Base-by-base conservation (phyloP, 2,329 filamentous ascomycete genomes). In the Verticillium zaregamsianum region DNA sequence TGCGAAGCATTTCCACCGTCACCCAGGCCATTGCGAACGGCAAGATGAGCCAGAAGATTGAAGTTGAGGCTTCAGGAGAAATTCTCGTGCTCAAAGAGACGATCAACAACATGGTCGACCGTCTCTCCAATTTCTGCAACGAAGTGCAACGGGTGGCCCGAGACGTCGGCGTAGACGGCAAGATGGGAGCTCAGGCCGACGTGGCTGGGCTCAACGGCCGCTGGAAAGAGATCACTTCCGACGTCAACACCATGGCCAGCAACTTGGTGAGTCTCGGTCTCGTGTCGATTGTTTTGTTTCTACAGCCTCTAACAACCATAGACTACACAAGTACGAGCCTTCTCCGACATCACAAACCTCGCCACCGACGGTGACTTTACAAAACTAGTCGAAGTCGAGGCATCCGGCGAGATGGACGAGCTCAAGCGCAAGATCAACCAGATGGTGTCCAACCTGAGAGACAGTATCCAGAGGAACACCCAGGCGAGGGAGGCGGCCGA, bases 381-480 rank as follows among this genome's bases (percentile, higher is more conserved):
- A 28, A 96, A 97, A 74, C 87, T 96, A 62, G 94, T 99, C 74
- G 96, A 95, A 57, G 94, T 99, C 20, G 93, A 97, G 75, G 95
- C 95, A 23, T 97, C 94, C 14, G 95, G 95, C 66, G 95, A 99
- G 77, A 98, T 99, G 95, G 95, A 98, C 76, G 94, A 98, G 76
- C 83, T 99, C 69, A 99, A 99, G 79, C 89, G 93, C 70, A 98
- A 98, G 82, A 98, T 99, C 84, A 99, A 98, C 74, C 92, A 96
- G 80, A 99, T 99, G 95, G 93, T 98, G 59, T 95, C 91, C 73
- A 97, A 96, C 73, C 80, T 99, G 65, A 84, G 94, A 68, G 95
- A 98, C 77, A 96, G 91, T 82, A 97, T 99, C 68, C 93, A 98
- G 75, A 88, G 93, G 74, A 99, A 98, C 74, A 97, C 93, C 3